A percentile compares a stretch with the other conserved stretches of the same genome.
phyloP scores from a whole-genome alignment of 2,329 filamentous ascomycete genomes.

The Gnomoniopsis smithogilvyi region DNA sequence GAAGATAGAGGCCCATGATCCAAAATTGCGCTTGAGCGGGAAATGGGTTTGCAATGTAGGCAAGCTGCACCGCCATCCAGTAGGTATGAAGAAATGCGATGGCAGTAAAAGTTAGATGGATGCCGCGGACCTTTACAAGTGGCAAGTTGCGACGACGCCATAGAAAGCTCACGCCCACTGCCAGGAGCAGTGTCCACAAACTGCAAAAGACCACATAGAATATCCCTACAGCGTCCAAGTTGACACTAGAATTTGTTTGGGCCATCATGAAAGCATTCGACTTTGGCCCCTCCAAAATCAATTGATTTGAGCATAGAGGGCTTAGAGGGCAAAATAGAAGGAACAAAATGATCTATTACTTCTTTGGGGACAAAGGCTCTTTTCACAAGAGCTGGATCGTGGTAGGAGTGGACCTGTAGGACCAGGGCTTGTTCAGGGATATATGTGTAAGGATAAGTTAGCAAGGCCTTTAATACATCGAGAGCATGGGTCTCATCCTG shows the following conservation, averaged over 20 bases:
- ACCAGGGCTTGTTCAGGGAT: too few species aligned
- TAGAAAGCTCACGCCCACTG: conserved; percentile 23
- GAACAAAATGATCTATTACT: too few species aligned
- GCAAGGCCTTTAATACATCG: too few species aligned
- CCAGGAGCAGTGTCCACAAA: conserved; percentile 21
- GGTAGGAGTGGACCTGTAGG: too few species aligned
- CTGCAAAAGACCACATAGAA: conserved; percentile 9
- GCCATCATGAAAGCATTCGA: too few species aligned
- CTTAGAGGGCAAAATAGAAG: too few species aligned
- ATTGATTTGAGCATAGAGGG: too few species aligned
- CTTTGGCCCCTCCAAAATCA: too few species aligned
- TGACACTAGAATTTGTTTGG: not conserved
- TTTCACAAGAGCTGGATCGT: too few species aligned
- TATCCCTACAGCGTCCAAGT: not conserved
- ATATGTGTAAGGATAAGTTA: too few species aligned
- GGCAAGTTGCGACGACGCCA: conserved; percentile 23
- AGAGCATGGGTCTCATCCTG: too few species aligned
- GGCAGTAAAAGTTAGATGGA: conserved; percentile 25
- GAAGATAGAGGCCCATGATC: conserved; percentile 65
- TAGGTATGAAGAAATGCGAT: conserved; percentile 24
- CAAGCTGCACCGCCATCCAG: conserved; percentile 27
- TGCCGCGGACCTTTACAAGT: conserved; percentile 30
- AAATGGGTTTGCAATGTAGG: conserved; percentile 29
- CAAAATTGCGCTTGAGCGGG: conserved; percentile 59
- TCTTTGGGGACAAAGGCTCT: too few species aligned